Evolutionary conservation across 352 stramenopile species (phyloP).

Genomic region (Phytophthora cryptogea): DNA sequence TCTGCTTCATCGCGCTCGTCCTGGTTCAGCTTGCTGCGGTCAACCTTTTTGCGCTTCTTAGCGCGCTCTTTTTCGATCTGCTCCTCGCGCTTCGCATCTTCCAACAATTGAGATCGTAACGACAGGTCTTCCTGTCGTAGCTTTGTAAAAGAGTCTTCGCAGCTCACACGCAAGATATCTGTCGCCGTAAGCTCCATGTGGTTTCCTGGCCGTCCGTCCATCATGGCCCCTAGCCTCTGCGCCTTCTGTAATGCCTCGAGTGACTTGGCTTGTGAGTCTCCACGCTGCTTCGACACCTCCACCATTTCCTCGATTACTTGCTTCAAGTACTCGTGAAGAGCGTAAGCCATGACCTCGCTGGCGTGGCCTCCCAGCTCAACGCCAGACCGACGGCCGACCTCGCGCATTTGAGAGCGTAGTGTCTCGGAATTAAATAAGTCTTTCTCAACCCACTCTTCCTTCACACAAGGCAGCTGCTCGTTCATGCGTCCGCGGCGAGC

Average conservation of each 20-base stretch:
- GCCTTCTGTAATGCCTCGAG: slow-evolving; percentile 57
- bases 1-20: slow-evolving; percentile 86
- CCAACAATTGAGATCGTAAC: slow-evolving; percentile 61
- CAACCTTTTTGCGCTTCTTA: slow-evolving; percentile 89
- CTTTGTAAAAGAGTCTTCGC: slow-evolving; percentile 76
- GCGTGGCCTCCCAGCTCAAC: slow-evolving; percentile 59
- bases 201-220: slow-evolving; percentile 16
- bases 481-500: slow-evolving; percentile 37
- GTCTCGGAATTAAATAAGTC: slow-evolving; percentile 81
- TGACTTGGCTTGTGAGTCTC: slow-evolving; percentile 53
- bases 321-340: slow-evolving; percentile 86
- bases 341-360: slow-evolving; percentile 83
- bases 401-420: slow-evolving; percentile 61
- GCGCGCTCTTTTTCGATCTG: slow-evolving; percentile 74
- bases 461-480: slow-evolving; percentile 67
- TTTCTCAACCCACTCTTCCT: slow-evolving; percentile 80
- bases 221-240: slow-evolving; percentile 26
- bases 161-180: slow-evolving; percentile 86
- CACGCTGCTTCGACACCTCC: slow-evolving; percentile 74
- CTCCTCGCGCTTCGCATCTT: slow-evolving; percentile 83
- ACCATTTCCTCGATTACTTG: slow-evolving; percentile 90
- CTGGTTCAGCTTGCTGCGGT: slow-evolving; percentile 74
- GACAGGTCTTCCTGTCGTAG: slow-evolving; percentile 68
- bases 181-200: slow-evolving; percentile 67
- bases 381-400: slow-evolving; percentile 48